These are phyloP conservation scores for Saposhnikovia divaricata DNA, from an alignment of 129 eudicot genomes.

Conservation along the genomic window DNA sequence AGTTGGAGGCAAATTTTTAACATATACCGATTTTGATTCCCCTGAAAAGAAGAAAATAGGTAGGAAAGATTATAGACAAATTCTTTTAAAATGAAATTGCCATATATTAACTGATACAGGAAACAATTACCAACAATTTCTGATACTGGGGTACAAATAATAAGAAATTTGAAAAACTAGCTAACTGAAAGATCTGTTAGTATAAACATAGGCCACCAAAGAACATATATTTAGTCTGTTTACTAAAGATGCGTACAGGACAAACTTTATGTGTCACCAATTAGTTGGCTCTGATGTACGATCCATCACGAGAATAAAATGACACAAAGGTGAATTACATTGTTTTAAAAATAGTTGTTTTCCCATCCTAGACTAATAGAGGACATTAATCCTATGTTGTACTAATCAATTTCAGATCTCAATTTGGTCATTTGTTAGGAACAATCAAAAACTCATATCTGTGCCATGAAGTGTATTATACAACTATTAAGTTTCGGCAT, in stretches of 20 bases:
- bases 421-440: neutral
- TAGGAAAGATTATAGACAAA: neutral
- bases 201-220: neutral
- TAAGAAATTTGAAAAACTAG: neutral
- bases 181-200: no score
- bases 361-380: neutral
- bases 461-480: neutral
- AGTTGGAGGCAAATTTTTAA: constrained; percentile 76
- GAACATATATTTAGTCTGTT: neutral
- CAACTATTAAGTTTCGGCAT: neutral
- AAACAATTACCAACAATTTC: neutral
- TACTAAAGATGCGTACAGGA: neutral
- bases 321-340: neutral
- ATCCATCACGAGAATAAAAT: neutral
- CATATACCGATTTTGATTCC: constrained; percentile 71
- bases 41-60: constrained; percentile 23
- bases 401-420: neutral
- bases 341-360: neutral
- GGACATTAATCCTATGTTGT: neutral
- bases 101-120: neutral
- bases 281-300: neutral
- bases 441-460: neutral
- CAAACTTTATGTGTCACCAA: neutral
- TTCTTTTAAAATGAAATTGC: neutral
- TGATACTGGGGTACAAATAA: neutral